Base-by-base conservation (phyloP, 441 rosid genomes). In the Erodium moschatum region DNA sequence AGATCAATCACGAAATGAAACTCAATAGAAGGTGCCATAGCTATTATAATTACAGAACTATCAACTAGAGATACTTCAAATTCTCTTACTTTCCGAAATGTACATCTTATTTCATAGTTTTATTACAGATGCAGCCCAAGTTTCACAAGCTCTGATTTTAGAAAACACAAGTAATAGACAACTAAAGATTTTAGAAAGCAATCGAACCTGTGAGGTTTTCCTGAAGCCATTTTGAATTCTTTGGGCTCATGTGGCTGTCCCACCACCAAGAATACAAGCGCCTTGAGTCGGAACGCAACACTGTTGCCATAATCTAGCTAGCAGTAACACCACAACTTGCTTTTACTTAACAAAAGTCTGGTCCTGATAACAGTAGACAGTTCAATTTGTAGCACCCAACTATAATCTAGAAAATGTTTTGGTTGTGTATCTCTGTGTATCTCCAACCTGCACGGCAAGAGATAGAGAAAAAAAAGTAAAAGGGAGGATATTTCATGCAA, bases 171-270 rank as follows among this genome's bases (percentile, higher is more conserved):
- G n/a, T 61, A 61, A 24, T 21, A 11, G 15, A 18, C 20, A 54
- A 18, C 58, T 6, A n/a, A 5, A 7, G 24, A 35, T 58, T 42
- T 67, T 21, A 52, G 71, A 31, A 50, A 35, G 64, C 71, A 64
- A 29, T 35, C 5, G 40, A 29, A 84, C 94, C 94, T 81, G 86
- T 81, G 75, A 88, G 94, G 82, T 88, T 88, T 11, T 88, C 89
- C 61, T 88, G 91, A 77, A 88, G 89, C 94, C 94, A 88, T 79
- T 88, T 88, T 5, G 91, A 88, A 79, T 85, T 88, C 71, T 86
- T 88, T 16, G 95, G 95, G 27, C 85, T 82, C 67, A 76, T 83
- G 81, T 88, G 94, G 81, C 94, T 86, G 77, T 87, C 87, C 94
- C 94, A 85, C 91, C 94, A 88, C 94, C 94, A 85, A 0, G 94